phyloP scores from a whole-genome alignment of 306 rosid genomes.

The Mimosa bimucronata region DNA sequence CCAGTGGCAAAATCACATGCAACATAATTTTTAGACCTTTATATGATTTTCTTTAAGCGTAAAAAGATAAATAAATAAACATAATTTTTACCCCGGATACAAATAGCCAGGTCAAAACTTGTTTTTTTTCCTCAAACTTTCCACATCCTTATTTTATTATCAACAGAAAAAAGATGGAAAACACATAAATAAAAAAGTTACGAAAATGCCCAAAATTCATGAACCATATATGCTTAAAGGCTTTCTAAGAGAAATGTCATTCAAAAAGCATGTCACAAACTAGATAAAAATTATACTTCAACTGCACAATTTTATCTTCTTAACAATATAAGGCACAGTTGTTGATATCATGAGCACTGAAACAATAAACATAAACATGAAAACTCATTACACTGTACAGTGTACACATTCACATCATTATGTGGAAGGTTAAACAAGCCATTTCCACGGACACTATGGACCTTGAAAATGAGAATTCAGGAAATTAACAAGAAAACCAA shows the following conservation, averaged over 20 bases:
- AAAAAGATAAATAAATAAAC: background rate
- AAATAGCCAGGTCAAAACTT: background rate
- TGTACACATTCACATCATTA: constrained; percentile 29
- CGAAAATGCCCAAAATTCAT: constrained; percentile 11
- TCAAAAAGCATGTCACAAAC: constrained; percentile 30
- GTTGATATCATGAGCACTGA: constrained; percentile 5
- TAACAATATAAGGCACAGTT: constrained; percentile 23
- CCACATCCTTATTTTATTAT: constrained; percentile 1
- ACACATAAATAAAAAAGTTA: constrained; percentile 8
- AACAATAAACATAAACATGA: constrained; percentile 26
- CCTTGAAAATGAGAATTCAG: constrained; percentile 3
- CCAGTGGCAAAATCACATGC: background rate
- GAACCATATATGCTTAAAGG: background rate
- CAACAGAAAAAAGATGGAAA: constrained; percentile 9
- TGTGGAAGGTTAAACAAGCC: constrained; percentile 3
- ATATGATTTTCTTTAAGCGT: constrained; percentile 7
- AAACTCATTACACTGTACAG: constrained; percentile 4
- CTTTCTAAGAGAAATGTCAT: background rate
- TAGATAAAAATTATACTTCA: constrained; percentile 17
- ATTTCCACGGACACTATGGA: constrained; percentile 1
- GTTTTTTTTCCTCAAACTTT: background rate
- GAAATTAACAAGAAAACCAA: constrained; percentile 32
- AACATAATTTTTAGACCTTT: constrained; percentile 1
- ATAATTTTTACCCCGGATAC: background rate
- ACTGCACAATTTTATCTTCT: constrained; percentile 30